Evolutionary conservation across 1,284 basidiomycete species (phyloP).

Genomic region (Heterobasidion parviporum): DNA sequence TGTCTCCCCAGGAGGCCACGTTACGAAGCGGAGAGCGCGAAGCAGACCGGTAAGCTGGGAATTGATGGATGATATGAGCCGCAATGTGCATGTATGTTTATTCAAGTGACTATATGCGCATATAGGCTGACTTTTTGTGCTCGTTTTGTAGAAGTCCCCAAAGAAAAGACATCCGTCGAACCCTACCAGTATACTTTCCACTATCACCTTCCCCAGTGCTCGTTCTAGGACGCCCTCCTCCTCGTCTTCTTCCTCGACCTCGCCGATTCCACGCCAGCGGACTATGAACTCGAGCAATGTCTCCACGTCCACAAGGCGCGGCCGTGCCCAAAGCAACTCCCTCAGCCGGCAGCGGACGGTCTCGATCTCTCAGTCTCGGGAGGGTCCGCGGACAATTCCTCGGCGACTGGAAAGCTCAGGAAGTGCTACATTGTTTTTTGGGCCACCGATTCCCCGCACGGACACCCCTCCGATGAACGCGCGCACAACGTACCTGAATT

Average conservation of each 20-base stretch:
- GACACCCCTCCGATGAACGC: constrained; percentile 12
- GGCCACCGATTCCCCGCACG: constrained; percentile 42
- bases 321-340: constrained; percentile 6
- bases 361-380: constrained; percentile 14
- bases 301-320: constrained; percentile 6
- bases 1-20: constrained; percentile 64
- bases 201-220: constrained; percentile 10
- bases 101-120: constrained; percentile 4
- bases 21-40: constrained; percentile 62
- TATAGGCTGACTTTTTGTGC: neutral
- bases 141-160: neutral
- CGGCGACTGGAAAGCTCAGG: constrained; percentile 31
- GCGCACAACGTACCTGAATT: constrained; percentile 10
- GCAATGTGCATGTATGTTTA: constrained; percentile 22
- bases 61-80: constrained; percentile 41
- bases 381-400: constrained; percentile 11
- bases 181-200: constrained; percentile 4
- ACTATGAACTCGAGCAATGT: constrained; percentile 9
- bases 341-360: constrained; percentile 19
- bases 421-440: constrained; percentile 68
- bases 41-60: constrained; percentile 62
- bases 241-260: constrained; percentile 9
- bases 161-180: constrained; percentile 3
- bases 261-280: constrained; percentile 10
- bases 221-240: constrained; percentile 7